Base-by-base conservation (phyloP, 495 filamentous ascomycete species). In the Chaetomium tenue region DNA sequence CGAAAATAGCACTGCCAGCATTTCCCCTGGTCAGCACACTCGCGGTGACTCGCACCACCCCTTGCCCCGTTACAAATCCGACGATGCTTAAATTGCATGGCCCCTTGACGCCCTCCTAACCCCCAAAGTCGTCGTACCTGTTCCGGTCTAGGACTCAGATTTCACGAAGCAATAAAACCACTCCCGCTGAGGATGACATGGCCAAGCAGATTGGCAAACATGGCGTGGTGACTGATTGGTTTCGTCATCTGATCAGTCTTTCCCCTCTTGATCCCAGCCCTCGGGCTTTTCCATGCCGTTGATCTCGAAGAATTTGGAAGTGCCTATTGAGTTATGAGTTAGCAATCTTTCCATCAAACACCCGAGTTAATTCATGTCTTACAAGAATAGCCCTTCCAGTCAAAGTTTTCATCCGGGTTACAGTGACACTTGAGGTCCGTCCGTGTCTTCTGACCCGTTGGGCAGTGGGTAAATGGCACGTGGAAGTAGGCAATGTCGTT, bases 401-500 rank as follows among this genome's bases (percentile, higher is more conserved):
- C 94, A 80, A 98, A 98, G 78, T 97, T 98, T 26, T 97, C 91
- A 66, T 88, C 88, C 3, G 94, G 94, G 75, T 98, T 93, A 78
- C 94, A 98, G 73, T 90, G 86, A 75, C 94, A 98, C 75, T 91
- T 92, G 60, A 90, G 83, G 63, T 96, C 89, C 63, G 91, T 72
- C 64, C 92, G 82, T 39, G 83, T 83, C 76, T 94, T 79, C 76
- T 98, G 92, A 26, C 88, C 88, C 0, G 90, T 94, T 5, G 94
- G 94, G 74, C 94, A 98, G 78, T 98, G 94, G 25, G 93, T 98
- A 73, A 98, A 98, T 8, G 94, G 94, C n/a, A 96, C 90, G 72
- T 98, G 94, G 77, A 92, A 98, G 77, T 98, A 98, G 62, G 90
- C 94, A 68, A 98, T 98, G 71, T 98, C 94, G 72, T 98, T 91